Conservation (phyloP, 805 yeast genomes). For the Ogataea trehaloabstinens region DNA sequence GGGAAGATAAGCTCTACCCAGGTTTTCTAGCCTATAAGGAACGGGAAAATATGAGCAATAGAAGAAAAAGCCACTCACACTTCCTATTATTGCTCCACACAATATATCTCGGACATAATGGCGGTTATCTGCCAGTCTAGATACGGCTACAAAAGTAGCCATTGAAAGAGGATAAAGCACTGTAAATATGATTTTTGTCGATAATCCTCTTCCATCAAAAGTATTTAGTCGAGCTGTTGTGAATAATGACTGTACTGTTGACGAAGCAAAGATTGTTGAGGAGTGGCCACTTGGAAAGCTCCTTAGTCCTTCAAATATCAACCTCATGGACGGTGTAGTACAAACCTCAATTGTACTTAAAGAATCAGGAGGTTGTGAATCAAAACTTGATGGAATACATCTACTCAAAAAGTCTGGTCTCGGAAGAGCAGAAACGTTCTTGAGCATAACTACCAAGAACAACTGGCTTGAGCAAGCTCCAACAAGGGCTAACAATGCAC, state of each 20-base stretch:
- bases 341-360: constrained; percentile 48
- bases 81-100: constrained; percentile 39
- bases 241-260: constrained; percentile 36
- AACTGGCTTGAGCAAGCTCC: constrained; percentile 40
- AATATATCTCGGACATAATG: constrained; percentile 42
- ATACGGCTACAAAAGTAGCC: constrained; percentile 36
- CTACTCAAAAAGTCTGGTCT: constrained; percentile 54
- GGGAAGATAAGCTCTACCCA: constrained; percentile 45
- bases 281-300: constrained; percentile 62
- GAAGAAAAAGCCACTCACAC: constrained; percentile 30
- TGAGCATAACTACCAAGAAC: constrained; percentile 40
- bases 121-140: constrained; percentile 48
- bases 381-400: constrained; percentile 40
- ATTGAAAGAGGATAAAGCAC: constrained; percentile 34
- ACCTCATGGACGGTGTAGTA: constrained; percentile 33
- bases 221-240: constrained; percentile 34
- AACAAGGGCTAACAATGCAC: constrained; percentile 34
- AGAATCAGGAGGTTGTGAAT: constrained; percentile 30
- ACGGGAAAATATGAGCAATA: constrained; percentile 44
- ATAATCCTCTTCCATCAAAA: constrained; percentile 36
- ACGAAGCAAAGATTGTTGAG: constrained; percentile 48
- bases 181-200: constrained; percentile 32
- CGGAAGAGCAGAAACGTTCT: constrained; percentile 47
- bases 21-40: constrained; percentile 24
- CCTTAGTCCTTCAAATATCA: constrained; percentile 50